Evolutionary conservation across 192 early-diverging fungal species (phyloP).

Genomic region (Coemansia sp.): DNA sequence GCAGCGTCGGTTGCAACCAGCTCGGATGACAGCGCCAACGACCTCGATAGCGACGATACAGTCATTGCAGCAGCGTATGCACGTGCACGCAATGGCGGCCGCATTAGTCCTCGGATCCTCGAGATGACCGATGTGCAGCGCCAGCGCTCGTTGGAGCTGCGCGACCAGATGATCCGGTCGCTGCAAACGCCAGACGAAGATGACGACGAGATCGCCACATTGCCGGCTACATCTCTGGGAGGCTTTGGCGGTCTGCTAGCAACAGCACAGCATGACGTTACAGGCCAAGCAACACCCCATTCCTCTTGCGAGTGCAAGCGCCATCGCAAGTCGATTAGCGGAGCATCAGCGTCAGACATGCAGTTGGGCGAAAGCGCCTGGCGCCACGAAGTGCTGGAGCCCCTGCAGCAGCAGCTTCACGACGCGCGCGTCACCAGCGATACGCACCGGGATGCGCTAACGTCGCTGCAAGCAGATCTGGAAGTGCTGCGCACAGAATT

Average conservation of each 20-base stretch:
- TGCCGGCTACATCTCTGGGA: constrained; percentile 28
- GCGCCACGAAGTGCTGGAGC: constrained; percentile 49
- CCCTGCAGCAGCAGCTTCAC: constrained; percentile 44
- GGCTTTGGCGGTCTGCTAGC: neutral
- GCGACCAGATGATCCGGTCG: constrained; percentile 41
- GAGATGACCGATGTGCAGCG: neutral
- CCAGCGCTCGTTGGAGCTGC: constrained; percentile 13
- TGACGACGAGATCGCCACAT: neutral
- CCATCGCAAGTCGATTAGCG: neutral
- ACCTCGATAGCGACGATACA: neutral
- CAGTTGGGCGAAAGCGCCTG: constrained; percentile 24
- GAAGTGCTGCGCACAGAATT: constrained; percentile 35
- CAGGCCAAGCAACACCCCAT: no score
- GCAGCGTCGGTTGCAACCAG: neutral
- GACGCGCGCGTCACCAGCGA: constrained; percentile 46
- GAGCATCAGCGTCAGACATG: neutral
- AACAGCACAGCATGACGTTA: neutral
- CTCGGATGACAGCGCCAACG: neutral
- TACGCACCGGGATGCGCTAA: constrained; percentile 40
- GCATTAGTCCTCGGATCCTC: constrained; percentile 26
- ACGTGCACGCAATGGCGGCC: constrained; percentile 2
- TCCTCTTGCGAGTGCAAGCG: neutral
- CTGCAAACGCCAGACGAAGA: constrained; percentile 33
- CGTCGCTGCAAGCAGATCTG: constrained; percentile 38
- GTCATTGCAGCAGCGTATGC: constrained; percentile 5